Evolutionary conservation across 345 rosid genomes (phyloP).

Genomic region (Citrus sp.): DNA sequence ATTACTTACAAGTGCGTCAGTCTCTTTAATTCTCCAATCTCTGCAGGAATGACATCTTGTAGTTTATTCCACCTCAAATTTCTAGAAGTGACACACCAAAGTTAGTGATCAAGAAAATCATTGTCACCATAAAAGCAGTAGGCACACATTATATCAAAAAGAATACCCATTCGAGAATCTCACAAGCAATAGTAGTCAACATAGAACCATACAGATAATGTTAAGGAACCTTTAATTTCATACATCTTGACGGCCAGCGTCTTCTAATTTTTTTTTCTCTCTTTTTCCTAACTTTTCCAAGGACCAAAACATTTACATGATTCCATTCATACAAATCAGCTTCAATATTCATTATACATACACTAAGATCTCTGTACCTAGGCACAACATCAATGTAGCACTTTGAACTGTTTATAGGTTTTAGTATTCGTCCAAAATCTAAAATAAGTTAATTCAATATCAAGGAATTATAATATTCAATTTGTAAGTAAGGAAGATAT

Average conservation of each 20-base stretch:
- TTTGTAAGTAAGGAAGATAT: background rate
- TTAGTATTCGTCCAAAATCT: background rate
- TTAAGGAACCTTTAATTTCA: background rate
- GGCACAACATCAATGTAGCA: background rate
- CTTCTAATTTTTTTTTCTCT: background rate
- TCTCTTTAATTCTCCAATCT: slow-evolving; percentile 85
- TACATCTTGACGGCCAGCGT: background rate
- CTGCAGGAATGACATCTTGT: slow-evolving; percentile 87
- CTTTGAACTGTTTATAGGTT: background rate
- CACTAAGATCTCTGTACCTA: background rate
- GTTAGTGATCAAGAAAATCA: slow-evolving; percentile 7
- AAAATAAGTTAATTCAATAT: background rate
- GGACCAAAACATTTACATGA: background rate
- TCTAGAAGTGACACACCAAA: slow-evolving; percentile 31
- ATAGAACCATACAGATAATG: background rate
- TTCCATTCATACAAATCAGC: background rate
- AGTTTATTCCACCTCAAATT: slow-evolving; percentile 95
- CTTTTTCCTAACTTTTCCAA: background rate
- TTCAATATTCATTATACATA: background rate
- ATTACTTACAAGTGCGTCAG: slow-evolving; percentile 81
- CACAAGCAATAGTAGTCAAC: background rate
- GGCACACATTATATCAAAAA: background rate
- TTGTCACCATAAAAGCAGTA: background rate
- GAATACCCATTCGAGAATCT: background rate
- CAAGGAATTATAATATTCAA: background rate